These are phyloP conservation scores for Angophora floribunda DNA, from an alignment of 345 rosid genomes.

Conservation along the genomic window DNA sequence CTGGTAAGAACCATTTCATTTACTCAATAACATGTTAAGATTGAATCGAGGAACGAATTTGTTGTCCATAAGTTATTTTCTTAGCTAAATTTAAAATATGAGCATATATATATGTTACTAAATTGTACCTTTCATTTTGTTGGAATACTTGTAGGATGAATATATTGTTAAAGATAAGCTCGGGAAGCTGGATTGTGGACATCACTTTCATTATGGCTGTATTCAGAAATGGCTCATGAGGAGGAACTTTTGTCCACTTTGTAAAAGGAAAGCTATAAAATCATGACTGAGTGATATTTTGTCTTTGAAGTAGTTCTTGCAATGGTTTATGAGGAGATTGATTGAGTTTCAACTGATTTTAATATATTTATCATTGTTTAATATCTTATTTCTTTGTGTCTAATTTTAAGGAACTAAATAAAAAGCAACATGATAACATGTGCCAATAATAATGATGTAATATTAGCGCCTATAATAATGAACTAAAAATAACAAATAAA, in stretches of 20 bases:
- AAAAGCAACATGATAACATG: background rate
- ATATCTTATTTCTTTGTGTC: background rate
- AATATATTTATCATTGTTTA: background rate
- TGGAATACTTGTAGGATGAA: background rate
- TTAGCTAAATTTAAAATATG: background rate
- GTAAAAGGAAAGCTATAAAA: background rate
- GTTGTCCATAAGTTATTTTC: background rate
- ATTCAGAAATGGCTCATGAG: background rate
- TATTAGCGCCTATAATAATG: background rate
- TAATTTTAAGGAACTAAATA: background rate
- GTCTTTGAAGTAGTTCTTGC: background rate
- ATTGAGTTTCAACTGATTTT: background rate
- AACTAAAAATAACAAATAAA: background rate
- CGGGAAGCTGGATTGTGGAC: background rate
- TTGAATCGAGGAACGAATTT: background rate
- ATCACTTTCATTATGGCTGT: background rate
- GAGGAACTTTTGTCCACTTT: background rate
- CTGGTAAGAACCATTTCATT: background rate
- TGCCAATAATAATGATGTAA: background rate
- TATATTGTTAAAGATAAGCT: background rate
- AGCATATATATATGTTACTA: background rate
- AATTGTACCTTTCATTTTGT: background rate
- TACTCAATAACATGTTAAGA: background rate
- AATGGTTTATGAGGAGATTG: background rate
- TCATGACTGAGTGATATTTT: background rate